Percentiles rank a stretch among this genome's conserved stretches.
These are phyloP conservation scores for Piper longum DNA, from an alignment of 164 flowering plant genomes.

Conservation along the genomic window DNA sequence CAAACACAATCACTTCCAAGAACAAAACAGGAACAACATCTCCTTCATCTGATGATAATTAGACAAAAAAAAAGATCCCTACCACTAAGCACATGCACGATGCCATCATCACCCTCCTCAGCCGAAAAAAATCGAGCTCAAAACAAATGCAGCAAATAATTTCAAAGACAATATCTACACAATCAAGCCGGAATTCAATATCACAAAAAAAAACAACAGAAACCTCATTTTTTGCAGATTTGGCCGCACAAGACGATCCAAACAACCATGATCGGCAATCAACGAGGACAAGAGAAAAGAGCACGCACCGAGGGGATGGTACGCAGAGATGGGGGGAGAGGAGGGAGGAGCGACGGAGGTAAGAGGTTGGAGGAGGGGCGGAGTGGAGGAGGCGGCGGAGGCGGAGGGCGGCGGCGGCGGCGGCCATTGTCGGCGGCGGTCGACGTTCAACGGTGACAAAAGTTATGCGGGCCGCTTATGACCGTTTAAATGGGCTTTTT, in stretches of 20 bases:
- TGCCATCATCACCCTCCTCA: background rate
- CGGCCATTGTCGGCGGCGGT: background rate
- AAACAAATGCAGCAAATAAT: background rate
- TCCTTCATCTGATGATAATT: no score
- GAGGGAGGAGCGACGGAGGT: background rate
- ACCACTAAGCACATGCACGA: background rate
- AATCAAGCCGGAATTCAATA: background rate
- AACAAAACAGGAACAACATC: no score
- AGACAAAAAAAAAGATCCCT: background rate
- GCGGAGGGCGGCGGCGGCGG: background rate
- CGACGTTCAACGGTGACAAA: background rate
- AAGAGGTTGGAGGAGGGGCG: background rate
- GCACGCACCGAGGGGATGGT: background rate
- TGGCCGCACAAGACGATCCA: background rate
- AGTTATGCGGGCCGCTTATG: no score
- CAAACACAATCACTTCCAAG: no score
- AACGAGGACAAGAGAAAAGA: background rate
- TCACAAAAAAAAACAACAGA: background rate
- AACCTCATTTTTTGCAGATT: background rate
- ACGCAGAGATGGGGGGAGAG: background rate
- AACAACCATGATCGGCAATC: background rate
- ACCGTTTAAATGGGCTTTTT: no score
- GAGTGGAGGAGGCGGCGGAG: slow-evolving; percentile 2
- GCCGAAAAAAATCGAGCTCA: background rate
- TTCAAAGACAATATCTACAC: no score